Evolutionary conservation across 2,329 filamentous ascomycete genomes (phyloP), one percentile per base, ranked within the genome.

Genomic region (Fusarium odoratissimum): DNA sequence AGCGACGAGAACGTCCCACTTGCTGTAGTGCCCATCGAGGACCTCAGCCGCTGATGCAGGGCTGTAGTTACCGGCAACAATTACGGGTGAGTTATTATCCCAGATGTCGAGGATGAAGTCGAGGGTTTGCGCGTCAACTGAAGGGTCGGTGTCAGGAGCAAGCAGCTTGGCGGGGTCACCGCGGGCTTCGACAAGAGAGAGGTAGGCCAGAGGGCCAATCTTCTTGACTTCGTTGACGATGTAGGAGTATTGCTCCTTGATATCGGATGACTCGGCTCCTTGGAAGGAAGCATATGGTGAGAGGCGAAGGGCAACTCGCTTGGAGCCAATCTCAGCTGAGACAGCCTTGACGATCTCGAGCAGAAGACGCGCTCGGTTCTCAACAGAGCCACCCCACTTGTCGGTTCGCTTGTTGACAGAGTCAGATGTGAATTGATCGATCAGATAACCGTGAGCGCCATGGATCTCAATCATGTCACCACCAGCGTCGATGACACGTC

Each of bases 351-450:
- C 81, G 8, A 87, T 80, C 64, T 88, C 86, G 3, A 87, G 71
- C 25, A 86, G 78, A 56, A 90, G 81, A 4, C 87, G 83, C 17
- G 84, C 83, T 10, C 88, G 82, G 71, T 89, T 90, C 74, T 88
- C 84, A 40, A 89, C 82, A 31, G 81, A 83, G 1, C 88, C 88
- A 12, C 88, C 88, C 76, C 89, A 90, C 42, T 81, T 75, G 75
- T 89, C 87, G 3, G 84, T 88, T 30, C 87, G 81, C 56, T 81
- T 78, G 44, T 80, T 80, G 11, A 78, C 62, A 0, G 67, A 67
- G 48, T 79, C 75, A 1, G 82, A 86, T 4, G 88, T 82, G 78
- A 91, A 91, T 48, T 90, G 88, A 57, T 89, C 74, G 11, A 90
- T 80, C 4, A 91, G 78, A 71, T 90, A 91, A 2, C 88, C 87